A percentile compares a stretch with the other conserved stretches of the same genome.
phyloP scores from a whole-genome alignment of 2,329 filamentous ascomycete genomes.

The Helminthosporium solani region DNA sequence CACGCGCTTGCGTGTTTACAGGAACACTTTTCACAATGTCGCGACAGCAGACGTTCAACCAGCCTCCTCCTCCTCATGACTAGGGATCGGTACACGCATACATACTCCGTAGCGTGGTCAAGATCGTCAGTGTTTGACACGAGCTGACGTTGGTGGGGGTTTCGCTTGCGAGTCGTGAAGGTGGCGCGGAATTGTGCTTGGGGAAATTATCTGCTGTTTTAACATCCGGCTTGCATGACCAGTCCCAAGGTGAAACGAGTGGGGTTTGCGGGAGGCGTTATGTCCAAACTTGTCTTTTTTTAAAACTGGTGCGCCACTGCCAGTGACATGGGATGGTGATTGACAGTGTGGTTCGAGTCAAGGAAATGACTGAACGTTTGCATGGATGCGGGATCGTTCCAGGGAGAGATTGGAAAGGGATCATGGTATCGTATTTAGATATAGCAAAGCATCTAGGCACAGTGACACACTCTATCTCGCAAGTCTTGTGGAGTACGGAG shows the following conservation, averaged over 20 bases:
- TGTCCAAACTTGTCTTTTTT: not conserved
- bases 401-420: not conserved
- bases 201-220: not conserved
- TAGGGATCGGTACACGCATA: not conserved
- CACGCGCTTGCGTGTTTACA: not conserved
- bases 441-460: too few species aligned
- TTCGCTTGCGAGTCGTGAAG: not conserved
- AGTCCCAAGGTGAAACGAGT: not conserved
- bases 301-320: not conserved
- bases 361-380: slow-evolving; percentile 1
- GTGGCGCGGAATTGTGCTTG: not conserved
- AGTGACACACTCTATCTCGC: too few species aligned
- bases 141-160: not conserved
- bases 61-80: not conserved
- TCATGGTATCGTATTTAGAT: not conserved
- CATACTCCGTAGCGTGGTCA: not conserved
- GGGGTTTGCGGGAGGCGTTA: not conserved
- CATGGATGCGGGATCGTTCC: not conserved
- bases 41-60: not conserved
- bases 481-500: too few species aligned
- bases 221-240: not conserved
- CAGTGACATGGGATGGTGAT: not conserved
- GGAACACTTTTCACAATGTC: not conserved
- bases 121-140: not conserved
- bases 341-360: not conserved